These are phyloP conservation scores for Wilcoxina mikolae DNA, from an alignment of 495 filamentous ascomycete genomes.

Conservation along the genomic window DNA sequence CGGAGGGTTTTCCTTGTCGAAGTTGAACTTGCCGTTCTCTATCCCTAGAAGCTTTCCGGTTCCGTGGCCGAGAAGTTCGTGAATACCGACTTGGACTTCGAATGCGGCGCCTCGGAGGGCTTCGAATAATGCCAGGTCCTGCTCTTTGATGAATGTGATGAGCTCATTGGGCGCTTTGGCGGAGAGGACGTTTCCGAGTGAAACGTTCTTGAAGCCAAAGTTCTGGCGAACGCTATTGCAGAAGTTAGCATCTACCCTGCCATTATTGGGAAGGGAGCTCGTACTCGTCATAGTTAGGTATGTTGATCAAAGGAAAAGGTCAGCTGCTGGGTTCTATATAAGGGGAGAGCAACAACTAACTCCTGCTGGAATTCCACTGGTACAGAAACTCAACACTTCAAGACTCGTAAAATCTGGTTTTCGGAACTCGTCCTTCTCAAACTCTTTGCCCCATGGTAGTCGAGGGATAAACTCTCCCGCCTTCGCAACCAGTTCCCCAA, in stretches of 20 bases:
- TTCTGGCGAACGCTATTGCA: constrained; percentile 79
- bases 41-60: constrained; percentile 92
- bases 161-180: constrained; percentile 81
- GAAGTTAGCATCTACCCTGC: too few species aligned
- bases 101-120: constrained; percentile 72
- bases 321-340: too few species aligned
- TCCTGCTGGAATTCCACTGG: constrained; percentile 71
- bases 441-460: constrained; percentile 73
- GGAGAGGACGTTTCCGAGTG: constrained; percentile 73
- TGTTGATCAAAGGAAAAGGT: constrained; percentile 37
- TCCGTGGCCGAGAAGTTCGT: constrained; percentile 90
- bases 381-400: constrained; percentile 54
- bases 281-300: constrained; percentile 92
- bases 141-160: constrained; percentile 68
- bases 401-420: constrained; percentile 88
- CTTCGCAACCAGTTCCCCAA: constrained; percentile 64
- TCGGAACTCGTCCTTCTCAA: constrained; percentile 89
- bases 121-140: constrained; percentile 62
- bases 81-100: constrained; percentile 87
- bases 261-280: too few species aligned
- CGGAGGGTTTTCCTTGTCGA: constrained; percentile 64
- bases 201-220: constrained; percentile 97
- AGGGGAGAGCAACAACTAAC: constrained; percentile 42
- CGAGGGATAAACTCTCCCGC: constrained; percentile 73
- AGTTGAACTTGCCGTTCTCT: constrained; percentile 67